Evolutionary conservation across 441 rosid species (phyloP), one percentile per base, ranked within the genome.

Genomic region (Croton laevigatus): DNA sequence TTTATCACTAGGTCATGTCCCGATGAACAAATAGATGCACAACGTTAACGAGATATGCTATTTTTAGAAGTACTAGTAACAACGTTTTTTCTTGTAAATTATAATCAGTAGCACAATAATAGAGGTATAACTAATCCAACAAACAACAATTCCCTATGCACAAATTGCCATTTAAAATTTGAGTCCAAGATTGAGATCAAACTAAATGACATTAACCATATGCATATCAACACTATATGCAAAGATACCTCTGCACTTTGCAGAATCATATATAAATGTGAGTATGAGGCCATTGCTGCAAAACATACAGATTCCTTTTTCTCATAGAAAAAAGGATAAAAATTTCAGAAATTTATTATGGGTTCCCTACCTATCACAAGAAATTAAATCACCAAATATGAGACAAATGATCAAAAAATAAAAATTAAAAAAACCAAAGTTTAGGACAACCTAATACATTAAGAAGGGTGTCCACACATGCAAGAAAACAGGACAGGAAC

Each of bases 391-490:
- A 70, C 46, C 62, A 66, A 61, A 40, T 40, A 40, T 27, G 32
- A 27, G 32, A 27, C 6, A 0, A 5, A 59, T 27, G 19, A 59
- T 53, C 46, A 48, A 7, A 72, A 54, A 52, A 17, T 3, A 20
- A 34, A 14, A n/a, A n/a, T n/a, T n/a, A n/a, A n/a, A n/a, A n/a
- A n/a, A n/a, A n/a, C n/a, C n/a, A n/a, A n/a, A 13, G 53, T 16
- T 34, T 8, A 17, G 57, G 34, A 22, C n/a, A 44, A 38, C 51
- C 59, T 55, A 42, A 71, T 46, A 42, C 63, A 37, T 27, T 45
- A 65, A 9, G 77, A 69, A 32, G 73, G 72, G 23, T 78, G 75
- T 68, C 80, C 82, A 71, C 83, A 84, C 60, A 84, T 75, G 66
- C 88, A 82, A 40, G 83, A 75, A 63, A 80, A 71, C 54, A 79